phyloP scores from a whole-genome alignment of 495 filamentous ascomycete genomes.

The Tuber indicum region DNA sequence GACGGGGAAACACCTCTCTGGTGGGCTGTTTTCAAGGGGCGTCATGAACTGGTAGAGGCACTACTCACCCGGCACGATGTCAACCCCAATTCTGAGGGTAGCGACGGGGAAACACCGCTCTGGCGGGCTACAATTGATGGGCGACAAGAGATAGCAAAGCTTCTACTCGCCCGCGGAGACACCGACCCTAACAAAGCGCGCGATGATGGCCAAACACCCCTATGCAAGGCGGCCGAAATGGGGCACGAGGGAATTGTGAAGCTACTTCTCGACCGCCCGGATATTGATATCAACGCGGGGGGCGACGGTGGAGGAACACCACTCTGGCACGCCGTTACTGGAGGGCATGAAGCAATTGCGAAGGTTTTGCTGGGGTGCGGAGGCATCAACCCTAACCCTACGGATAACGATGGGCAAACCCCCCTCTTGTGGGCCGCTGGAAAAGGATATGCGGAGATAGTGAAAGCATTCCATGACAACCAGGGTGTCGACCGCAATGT shows the following conservation, averaged over 20 bases:
- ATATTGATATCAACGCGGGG: neutral
- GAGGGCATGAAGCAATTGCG: neutral
- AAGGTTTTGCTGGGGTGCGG: neutral
- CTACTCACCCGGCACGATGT: neutral
- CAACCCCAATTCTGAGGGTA: neutral
- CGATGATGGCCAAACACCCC: neutral
- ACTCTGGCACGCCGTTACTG: neutral
- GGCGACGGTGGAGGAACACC: neutral
- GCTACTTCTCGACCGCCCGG: neutral
- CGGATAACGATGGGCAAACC: neutral
- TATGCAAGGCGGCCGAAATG: conserved; percentile 3
- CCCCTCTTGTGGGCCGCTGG: neutral
- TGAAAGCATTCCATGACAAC: neutral
- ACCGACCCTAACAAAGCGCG: neutral
- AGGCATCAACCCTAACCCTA: neutral
- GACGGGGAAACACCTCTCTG: conserved; percentile 1
- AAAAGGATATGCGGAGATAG: neutral
- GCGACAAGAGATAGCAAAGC: neutral
- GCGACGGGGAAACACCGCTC: neutral
- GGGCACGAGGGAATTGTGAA: neutral
- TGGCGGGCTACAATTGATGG: neutral
- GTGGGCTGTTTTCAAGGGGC: neutral
- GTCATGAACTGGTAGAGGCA: neutral
- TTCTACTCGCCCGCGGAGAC: neutral
- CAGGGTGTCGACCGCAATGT: neutral